These are phyloP conservation scores for Drechslerella dactyloides DNA, from an alignment of 2,329 filamentous ascomycete genomes.

Conservation along the genomic window DNA sequence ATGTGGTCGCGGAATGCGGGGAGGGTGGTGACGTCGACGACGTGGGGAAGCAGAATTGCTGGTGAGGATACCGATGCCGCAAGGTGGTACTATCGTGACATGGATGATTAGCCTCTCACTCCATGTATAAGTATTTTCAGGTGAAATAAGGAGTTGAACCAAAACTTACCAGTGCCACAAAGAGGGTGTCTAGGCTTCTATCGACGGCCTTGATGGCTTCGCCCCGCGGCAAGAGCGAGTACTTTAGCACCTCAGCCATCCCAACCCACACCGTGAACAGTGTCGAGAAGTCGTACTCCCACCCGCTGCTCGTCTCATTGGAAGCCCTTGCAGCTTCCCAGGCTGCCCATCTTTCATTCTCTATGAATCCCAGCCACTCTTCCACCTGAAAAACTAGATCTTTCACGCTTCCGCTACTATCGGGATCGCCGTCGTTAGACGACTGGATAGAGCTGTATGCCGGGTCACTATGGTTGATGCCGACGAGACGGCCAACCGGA, in stretches of 20 bases:
- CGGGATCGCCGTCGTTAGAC: not conserved
- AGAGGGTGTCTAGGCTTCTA: not conserved
- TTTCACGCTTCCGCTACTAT: conserved; percentile 2
- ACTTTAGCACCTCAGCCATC: conserved; percentile 9
- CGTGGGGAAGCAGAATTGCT: conserved; percentile 1
- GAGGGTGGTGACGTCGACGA: conserved; percentile 6
- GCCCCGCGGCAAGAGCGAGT: not conserved
- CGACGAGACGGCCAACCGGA: not conserved
- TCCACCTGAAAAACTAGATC: conserved; percentile 8
- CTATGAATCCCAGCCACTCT: not conserved
- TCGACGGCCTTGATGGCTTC: conserved; percentile 3
- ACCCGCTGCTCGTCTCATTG: not conserved
- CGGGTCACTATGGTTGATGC: not conserved
- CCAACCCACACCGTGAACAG: conserved; percentile 12
- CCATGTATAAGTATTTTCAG: too few relatives aligned
- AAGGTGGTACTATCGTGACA: not conserved
- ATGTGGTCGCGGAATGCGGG: conserved; percentile 6
- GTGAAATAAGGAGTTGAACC: not conserved
- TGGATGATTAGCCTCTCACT: too few relatives aligned
- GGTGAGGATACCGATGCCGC: not conserved
- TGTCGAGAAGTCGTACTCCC: not conserved
- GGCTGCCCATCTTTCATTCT: not conserved
- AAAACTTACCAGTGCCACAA: not conserved
- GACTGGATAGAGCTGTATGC: conserved; percentile 4
- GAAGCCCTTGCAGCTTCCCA: not conserved